These are phyloP conservation scores for Primulina eburnea DNA, from an alignment of 257 asterid species.

Conservation along the genomic window DNA sequence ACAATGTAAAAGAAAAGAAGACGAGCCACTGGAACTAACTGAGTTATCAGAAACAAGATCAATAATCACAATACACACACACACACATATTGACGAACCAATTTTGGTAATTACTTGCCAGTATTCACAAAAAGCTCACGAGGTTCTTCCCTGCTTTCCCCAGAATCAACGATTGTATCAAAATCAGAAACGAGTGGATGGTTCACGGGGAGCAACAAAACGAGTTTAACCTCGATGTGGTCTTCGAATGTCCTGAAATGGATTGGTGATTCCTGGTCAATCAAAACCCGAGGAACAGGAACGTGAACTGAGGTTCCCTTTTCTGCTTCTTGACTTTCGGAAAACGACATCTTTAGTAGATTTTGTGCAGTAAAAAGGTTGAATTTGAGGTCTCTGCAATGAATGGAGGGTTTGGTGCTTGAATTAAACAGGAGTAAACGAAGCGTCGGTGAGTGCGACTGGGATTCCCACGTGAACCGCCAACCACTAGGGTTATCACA, in stretches of 20 bases:
- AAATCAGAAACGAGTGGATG: constrained; percentile 75
- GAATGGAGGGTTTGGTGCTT: constrained; percentile 40
- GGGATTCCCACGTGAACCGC: constrained; percentile 70
- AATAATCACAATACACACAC: neutral
- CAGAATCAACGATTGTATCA: constrained; percentile 32
- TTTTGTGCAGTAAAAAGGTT: constrained; percentile 41
- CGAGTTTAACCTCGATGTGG: constrained; percentile 73
- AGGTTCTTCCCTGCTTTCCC: constrained; percentile 28
- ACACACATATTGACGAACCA: constrained; percentile 12
- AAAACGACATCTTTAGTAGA: constrained; percentile 47
- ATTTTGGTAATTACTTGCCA: constrained; percentile 39
- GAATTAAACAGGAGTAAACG: constrained; percentile 51
- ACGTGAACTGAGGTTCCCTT: constrained; percentile 41
- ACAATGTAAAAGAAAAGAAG: too few species aligned
- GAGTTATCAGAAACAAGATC: too few species aligned
- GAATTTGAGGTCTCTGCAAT: constrained; percentile 45
- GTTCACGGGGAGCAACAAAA: constrained; percentile 74
- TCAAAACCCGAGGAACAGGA: constrained; percentile 63
- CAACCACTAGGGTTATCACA: constrained; percentile 37
- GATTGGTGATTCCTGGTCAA: constrained; percentile 63
- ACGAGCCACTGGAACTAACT: too few species aligned
- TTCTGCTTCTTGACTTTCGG: constrained; percentile 26
- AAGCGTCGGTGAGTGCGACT: constrained; percentile 54
- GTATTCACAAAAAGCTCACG: constrained; percentile 46
- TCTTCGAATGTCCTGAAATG: constrained; percentile 54